Percentiles rank a stretch among this genome's conserved stretches.
These are phyloP conservation scores for Ustilago sp. DNA, from an alignment of 1,284 basidiomycete species.

Conservation along the genomic window DNA sequence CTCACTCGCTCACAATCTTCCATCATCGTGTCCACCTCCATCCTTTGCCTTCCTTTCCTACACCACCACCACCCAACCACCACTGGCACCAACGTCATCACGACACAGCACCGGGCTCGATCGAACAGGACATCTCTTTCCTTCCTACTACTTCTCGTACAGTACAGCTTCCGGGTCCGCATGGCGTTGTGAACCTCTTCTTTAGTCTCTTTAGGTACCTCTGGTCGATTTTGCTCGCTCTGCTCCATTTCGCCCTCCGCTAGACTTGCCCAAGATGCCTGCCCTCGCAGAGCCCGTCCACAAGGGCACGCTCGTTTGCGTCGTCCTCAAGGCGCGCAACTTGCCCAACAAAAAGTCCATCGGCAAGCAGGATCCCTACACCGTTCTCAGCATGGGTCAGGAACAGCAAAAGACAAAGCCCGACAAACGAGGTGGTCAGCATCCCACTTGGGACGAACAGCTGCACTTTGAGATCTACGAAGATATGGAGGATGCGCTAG, in stretches of 20 bases:
- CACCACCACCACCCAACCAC: constrained; percentile 3
- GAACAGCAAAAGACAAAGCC: constrained; percentile 76
- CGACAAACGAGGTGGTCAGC: constrained; percentile 95
- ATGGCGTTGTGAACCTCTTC: background rate
- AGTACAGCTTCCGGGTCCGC: too few relatives aligned
- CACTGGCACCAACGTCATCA: background rate
- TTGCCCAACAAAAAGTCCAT: constrained; percentile 67
- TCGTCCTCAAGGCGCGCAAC: constrained; percentile 89
- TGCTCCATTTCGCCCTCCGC: background rate
- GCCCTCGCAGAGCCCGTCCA: constrained; percentile 39
- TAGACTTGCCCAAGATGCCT: constrained; percentile 29
- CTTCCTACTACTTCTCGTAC: background rate
- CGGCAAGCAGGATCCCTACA: constrained; percentile 96
- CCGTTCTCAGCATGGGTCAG: constrained; percentile 78
- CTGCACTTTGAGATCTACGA: constrained; percentile 91
- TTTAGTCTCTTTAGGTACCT: background rate
- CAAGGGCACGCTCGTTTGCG: constrained; percentile 88
- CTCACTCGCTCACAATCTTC: background rate
- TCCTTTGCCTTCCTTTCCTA: background rate
- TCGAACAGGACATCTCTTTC: background rate
- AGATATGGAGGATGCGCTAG: constrained; percentile 78
- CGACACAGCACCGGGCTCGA: background rate
- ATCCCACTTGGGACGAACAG: constrained; percentile 99
- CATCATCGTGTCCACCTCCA: background rate
- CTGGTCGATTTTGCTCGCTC: background rate